These are phyloP conservation scores for Ormosia semicastrata DNA, from an alignment of 306 rosid species.

Conservation along the genomic window DNA sequence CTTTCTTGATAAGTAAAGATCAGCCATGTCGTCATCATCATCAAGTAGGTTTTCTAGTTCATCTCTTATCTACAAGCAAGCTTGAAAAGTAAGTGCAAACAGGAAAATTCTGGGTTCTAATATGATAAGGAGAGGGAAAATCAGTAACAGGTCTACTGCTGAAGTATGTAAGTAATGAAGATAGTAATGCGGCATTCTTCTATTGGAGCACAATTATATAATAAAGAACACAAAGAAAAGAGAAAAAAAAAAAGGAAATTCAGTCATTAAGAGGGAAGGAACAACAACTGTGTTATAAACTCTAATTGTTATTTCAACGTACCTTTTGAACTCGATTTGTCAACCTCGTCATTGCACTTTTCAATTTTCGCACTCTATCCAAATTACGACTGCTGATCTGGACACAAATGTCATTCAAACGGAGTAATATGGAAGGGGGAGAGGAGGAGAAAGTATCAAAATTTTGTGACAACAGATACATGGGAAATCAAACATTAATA, in stretches of 20 bases:
- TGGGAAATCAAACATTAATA: background rate
- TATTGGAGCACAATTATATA: background rate
- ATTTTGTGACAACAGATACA: background rate
- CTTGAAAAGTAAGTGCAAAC: background rate
- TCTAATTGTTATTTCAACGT: background rate
- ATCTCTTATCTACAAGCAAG: conserved; percentile 62
- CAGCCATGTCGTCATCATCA: conserved; percentile 82
- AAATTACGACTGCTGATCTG: conserved; percentile 84
- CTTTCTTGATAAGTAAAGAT: conserved; percentile 81
- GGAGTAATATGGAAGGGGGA: background rate
- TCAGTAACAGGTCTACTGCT: background rate
- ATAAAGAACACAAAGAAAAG: background rate
- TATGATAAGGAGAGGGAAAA: background rate
- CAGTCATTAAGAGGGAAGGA: background rate
- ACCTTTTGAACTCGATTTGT: conserved; percentile 89
- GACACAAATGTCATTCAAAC: conserved; percentile 18
- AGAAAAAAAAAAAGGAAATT: background rate
- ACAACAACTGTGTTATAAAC: background rate
- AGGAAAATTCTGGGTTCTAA: background rate
- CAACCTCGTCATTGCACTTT: conserved; percentile 80
- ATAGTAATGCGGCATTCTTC: background rate
- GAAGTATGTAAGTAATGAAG: background rate
- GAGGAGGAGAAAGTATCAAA: background rate
- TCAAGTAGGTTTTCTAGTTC: conserved; percentile 83
- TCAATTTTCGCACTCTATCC: conserved; percentile 74